A percentile compares a stretch with the other conserved stretches of the same genome.
Evolutionary conservation across 2,329 filamentous ascomycete species (phyloP).

Genomic region (Corynespora cassiicola): DNA sequence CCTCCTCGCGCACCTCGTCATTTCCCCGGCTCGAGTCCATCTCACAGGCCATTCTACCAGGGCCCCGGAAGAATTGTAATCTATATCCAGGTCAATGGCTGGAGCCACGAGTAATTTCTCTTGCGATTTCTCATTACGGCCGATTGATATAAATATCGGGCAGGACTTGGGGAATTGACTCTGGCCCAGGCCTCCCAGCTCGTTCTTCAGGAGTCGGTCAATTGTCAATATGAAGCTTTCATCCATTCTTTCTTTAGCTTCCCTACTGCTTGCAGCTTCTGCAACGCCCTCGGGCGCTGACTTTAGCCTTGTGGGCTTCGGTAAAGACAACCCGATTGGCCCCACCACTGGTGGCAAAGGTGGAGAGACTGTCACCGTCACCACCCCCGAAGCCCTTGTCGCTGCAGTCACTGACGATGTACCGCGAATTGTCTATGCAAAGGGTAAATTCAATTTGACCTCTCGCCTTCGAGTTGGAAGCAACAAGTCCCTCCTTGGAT

Average conservation of each 20-base stretch:
- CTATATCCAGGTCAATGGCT: constrained; percentile 4
- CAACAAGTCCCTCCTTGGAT: constrained; percentile 51
- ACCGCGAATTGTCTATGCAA: constrained; percentile 51
- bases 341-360: constrained; percentile 38
- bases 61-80: constrained; percentile 22
- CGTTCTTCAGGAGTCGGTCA: constrained; percentile 1
- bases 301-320: constrained; percentile 39
- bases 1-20: constrained; percentile 6
- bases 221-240: constrained; percentile 37
- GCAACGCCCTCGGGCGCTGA: constrained; percentile 25
- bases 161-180: constrained; percentile 1
- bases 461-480: constrained; percentile 53
- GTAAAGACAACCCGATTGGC: constrained; percentile 41
- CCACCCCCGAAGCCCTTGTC: constrained; percentile 30
- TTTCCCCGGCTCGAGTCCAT: constrained; percentile 5
- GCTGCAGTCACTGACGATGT: constrained; percentile 31
- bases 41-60: constrained; percentile 14
- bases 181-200: constrained; percentile 4
- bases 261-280: constrained; percentile 20
- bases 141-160: constrained; percentile 12
- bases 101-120: constrained; percentile 7
- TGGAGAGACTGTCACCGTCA: constrained; percentile 36
- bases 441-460: constrained; percentile 51
- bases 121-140: constrained; percentile 3
- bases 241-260: constrained; percentile 20